Conservation (phyloP, 2,329 filamentous ascomycete species). For the Alternaria consortialis region DNA sequence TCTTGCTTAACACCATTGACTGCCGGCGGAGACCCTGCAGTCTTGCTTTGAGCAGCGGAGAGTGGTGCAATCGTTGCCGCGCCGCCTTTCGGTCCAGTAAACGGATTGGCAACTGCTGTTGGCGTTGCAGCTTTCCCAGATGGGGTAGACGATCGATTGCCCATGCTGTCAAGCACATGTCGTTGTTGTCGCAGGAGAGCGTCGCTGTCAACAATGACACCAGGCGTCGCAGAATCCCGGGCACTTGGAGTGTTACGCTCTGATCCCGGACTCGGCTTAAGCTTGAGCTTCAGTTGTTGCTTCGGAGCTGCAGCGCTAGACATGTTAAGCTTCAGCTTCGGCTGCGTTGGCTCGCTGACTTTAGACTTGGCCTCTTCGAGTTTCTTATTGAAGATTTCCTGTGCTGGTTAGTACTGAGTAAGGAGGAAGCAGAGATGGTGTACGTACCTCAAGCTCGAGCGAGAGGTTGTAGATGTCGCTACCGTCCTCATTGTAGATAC, state of each 20-base stretch:
- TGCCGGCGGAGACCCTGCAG: constrained; percentile 45
- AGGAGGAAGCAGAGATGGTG: not conserved
- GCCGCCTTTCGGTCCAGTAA: constrained; percentile 36
- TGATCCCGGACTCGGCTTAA: constrained; percentile 52
- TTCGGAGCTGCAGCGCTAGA: constrained; percentile 48
- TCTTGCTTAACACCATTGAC: constrained; percentile 52
- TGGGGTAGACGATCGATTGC: constrained; percentile 41
- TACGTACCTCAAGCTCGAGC: constrained; percentile 76
- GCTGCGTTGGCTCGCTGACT: constrained; percentile 75
- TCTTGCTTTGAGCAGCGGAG: constrained; percentile 35
- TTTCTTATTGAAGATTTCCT: constrained; percentile 74
- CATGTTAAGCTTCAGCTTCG: constrained; percentile 84
- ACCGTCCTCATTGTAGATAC: constrained; percentile 89
- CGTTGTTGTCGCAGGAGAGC: constrained; percentile 63
- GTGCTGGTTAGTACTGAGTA: constrained; percentile 25
- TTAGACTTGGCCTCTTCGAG: constrained; percentile 75
- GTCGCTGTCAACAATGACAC: constrained; percentile 64
- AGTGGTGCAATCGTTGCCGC: constrained; percentile 32
- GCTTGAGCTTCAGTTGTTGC: constrained; percentile 70
- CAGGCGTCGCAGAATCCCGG: constrained; percentile 56
- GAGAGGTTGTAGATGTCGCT: constrained; percentile 84
- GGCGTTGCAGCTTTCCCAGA: constrained; percentile 40
- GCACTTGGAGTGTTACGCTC: constrained; percentile 52
- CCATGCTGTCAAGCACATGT: constrained; percentile 60
- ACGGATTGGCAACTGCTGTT: constrained; percentile 37